Percentiles rank a stretch among this genome's conserved stretches.
Conservation (phyloP, 2,329 filamentous ascomycete species). For the Pseudogymnoascus sp. region DNA sequence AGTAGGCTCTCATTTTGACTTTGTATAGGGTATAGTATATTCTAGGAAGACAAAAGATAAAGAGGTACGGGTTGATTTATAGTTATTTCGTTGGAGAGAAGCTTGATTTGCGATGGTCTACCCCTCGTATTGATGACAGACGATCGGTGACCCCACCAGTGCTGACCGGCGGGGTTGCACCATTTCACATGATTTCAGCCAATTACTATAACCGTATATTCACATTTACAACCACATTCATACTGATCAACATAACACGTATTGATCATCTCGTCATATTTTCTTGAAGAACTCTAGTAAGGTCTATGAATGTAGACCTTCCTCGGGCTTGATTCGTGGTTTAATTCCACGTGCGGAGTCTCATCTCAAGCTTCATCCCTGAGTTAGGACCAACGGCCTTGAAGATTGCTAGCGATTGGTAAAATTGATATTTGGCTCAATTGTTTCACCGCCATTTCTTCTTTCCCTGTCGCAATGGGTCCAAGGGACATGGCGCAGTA, state of each 20-base stretch:
- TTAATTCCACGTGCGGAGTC: neutral
- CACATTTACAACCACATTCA: constrained; percentile 4
- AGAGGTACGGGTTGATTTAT: neutral
- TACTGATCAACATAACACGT: neutral
- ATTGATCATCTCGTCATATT: neutral
- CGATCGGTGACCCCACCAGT: neutral
- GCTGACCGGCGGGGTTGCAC: constrained; percentile 6
- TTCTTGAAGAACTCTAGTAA: neutral
- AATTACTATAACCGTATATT: neutral
- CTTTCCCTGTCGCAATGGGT: neutral
- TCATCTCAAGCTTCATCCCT: neutral
- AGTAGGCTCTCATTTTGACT: constrained; percentile 60
- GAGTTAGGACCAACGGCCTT: neutral
- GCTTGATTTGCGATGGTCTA: neutral
- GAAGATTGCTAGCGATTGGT: neutral
- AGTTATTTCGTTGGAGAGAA: constrained; percentile 3
- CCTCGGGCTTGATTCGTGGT: neutral
- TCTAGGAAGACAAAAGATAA: neutral
- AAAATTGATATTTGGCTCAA: constrained; percentile 1
- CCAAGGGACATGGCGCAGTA: neutral
- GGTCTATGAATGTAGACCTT: neutral
- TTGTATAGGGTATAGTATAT: neutral
- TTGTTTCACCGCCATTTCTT: neutral
- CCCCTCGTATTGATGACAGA: constrained; percentile 3
- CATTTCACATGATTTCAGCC: constrained; percentile 9